Evolutionary conservation across 176 grass and related monocot species (phyloP).

Genomic region (Juncus inflexus): DNA sequence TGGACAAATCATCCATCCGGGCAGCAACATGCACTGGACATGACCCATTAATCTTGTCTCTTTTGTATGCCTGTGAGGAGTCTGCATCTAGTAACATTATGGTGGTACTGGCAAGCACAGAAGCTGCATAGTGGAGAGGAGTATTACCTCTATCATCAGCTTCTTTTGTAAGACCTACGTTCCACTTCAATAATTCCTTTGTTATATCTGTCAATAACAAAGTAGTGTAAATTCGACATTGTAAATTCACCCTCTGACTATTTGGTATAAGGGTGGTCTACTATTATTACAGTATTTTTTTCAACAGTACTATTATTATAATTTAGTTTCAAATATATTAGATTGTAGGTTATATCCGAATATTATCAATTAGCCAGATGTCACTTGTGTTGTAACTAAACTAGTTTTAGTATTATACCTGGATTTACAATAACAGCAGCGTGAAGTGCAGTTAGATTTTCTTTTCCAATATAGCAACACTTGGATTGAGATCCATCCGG

Average conservation of each 20-base stretch:
- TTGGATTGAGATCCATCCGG: slow-evolving; percentile 10
- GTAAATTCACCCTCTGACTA: too few species aligned
- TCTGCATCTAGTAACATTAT: background rate
- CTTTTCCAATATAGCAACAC: slow-evolving; percentile 25
- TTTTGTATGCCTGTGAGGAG: background rate
- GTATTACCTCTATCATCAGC: background rate
- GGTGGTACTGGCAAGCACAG: background rate
- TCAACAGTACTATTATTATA: too few species aligned
- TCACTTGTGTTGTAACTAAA: too few species aligned
- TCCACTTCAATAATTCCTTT: background rate
- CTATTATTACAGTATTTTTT: too few species aligned
- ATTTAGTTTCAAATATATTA: too few species aligned
- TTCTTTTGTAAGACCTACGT: background rate
- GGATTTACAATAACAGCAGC: slow-evolving; percentile 43
- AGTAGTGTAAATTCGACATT: too few species aligned
- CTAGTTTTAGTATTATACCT: slow-evolving; percentile 12
- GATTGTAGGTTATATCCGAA: too few species aligned
- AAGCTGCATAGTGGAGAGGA: slow-evolving; percentile 15
- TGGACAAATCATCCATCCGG: background rate
- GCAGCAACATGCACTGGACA: slow-evolving; percentile 18
- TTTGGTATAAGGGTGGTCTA: too few species aligned
- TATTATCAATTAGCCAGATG: too few species aligned
- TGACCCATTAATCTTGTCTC: background rate
- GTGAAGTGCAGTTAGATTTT: slow-evolving; percentile 44
- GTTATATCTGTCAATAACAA: too few species aligned